A percentile compares a stretch with the other conserved stretches of the same genome.
phyloP scores from a whole-genome alignment of 2,329 filamentous ascomycete species.

The Penicillium brevicompactum region DNA sequence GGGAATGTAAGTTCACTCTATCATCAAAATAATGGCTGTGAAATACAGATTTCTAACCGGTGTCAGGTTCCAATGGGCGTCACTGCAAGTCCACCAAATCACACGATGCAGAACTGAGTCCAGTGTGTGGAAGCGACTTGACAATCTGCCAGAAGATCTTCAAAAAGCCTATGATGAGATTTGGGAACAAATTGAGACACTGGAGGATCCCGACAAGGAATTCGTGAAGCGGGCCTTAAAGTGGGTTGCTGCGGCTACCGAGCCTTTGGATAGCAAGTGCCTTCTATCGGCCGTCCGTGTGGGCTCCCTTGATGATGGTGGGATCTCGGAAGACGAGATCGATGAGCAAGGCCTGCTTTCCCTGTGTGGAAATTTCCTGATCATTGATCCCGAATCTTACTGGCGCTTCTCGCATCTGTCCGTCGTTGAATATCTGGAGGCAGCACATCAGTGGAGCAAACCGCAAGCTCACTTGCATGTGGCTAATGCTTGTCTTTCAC shows the following conservation, averaged over 20 bases:
- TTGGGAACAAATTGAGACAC: conserved; percentile 7
- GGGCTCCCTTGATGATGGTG: neutral
- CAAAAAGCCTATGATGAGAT: conserved; percentile 15
- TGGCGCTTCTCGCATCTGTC: conserved; percentile 19
- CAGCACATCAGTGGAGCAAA: neutral
- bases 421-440: conserved; percentile 15
- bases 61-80: conserved; percentile 15
- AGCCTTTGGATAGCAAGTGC: neutral
- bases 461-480: conserved; percentile 1
- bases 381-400: conserved; percentile 9
- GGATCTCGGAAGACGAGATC: neutral
- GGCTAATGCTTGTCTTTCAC: conserved; percentile 10
- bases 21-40: no score
- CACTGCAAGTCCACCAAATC: conserved; percentile 18
- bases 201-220: conserved; percentile 2
- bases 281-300: conserved; percentile 13
- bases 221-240: conserved; percentile 9
- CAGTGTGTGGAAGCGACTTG: conserved; percentile 8
- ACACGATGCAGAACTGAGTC: conserved; percentile 1
- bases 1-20: conserved; percentile 10
- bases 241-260: conserved; percentile 12
- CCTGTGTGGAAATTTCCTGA: conserved; percentile 15
- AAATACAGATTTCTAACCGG: no score
- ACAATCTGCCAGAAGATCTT: conserved; percentile 11
- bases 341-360: conserved; percentile 9